A percentile compares a stretch with the other conserved stretches of the same genome.
Conservation (phyloP, 176 grass and related monocot species). For the Musa acuminata region DNA sequence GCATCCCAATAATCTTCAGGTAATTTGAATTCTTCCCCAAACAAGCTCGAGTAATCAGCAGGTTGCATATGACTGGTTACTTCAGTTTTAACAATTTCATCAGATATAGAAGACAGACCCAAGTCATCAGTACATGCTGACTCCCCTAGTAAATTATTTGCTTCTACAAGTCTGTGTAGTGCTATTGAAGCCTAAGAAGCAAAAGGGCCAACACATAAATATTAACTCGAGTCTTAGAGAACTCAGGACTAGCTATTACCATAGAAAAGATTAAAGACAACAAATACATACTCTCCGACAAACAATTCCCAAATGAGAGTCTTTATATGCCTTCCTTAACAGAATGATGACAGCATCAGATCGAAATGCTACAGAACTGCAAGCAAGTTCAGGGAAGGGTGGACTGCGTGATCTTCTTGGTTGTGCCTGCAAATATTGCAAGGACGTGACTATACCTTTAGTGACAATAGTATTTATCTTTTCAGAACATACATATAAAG, state of each 20-base stretch:
- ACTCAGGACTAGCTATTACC: constrained; percentile 17
- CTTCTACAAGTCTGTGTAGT: constrained; percentile 56
- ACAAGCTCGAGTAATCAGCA: constrained; percentile 63
- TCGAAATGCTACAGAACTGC: constrained; percentile 60
- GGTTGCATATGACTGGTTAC: constrained; percentile 26
- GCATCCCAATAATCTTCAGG: constrained; percentile 43
- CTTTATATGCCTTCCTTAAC: constrained; percentile 74
- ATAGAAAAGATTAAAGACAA: constrained; percentile 9
- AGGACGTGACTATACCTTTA: background rate
- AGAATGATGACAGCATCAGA: constrained; percentile 63
- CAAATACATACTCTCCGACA: constrained; percentile 57
- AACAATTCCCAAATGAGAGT: constrained; percentile 70
- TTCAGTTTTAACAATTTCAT: constrained; percentile 50
- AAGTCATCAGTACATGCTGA: constrained; percentile 21
- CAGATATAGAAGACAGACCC: constrained; percentile 20
- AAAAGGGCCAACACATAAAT: constrained; percentile 9
- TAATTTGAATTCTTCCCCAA: constrained; percentile 74
- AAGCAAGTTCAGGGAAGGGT: constrained; percentile 50
- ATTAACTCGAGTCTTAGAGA: constrained; percentile 14
- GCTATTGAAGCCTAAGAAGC: constrained; percentile 57
- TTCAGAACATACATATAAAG: background rate
- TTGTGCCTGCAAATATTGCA: constrained; percentile 48
- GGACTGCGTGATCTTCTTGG: constrained; percentile 67
- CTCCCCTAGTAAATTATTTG: constrained; percentile 31
- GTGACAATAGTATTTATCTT: background rate